These are phyloP conservation scores for Fusarium algeriense DNA, from an alignment of 2,329 filamentous ascomycete species.

Conservation along the genomic window DNA sequence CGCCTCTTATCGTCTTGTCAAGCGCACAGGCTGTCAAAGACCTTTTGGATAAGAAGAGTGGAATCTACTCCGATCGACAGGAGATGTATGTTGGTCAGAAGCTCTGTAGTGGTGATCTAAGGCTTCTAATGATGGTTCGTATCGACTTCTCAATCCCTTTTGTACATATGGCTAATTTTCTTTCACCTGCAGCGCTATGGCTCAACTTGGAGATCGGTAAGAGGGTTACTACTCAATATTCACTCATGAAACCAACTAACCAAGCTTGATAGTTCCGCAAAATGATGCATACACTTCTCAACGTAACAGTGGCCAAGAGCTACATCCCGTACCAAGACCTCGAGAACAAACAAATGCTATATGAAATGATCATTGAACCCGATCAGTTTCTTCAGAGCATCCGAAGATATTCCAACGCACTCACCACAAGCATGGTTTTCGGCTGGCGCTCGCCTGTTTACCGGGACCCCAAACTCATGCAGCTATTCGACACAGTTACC, in stretches of 20 bases:
- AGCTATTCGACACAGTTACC: not conserved
- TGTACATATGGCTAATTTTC: no score
- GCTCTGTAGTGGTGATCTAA: not conserved
- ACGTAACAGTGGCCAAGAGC: conserved; percentile 3
- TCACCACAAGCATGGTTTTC: conserved; percentile 15
- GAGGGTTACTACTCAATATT: no score
- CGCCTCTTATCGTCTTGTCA: conserved; percentile 6
- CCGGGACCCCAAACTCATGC: not conserved
- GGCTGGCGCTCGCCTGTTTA: conserved; percentile 10
- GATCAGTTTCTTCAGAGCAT: conserved; percentile 1
- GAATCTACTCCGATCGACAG: conserved; percentile 3
- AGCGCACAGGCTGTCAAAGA: conserved; percentile 12
- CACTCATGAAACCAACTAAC: not conserved
- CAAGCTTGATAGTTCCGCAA: not conserved
- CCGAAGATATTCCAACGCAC: conserved; percentile 2
- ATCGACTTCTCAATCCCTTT: not conserved
- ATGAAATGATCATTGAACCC: not conserved
- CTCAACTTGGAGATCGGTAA: conserved; percentile 3
- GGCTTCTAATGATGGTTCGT: conserved; percentile 7
- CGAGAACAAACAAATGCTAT: conserved; percentile 13
- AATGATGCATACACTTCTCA: conserved; percentile 5
- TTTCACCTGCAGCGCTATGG: not conserved
- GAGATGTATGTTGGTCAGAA: conserved; percentile 13
- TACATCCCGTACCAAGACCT: conserved; percentile 5
- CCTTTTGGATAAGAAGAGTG: conserved; percentile 1